Conservation (phyloP, 2,329 filamentous ascomycete genomes). For the Akanthomyces lecanii region DNA sequence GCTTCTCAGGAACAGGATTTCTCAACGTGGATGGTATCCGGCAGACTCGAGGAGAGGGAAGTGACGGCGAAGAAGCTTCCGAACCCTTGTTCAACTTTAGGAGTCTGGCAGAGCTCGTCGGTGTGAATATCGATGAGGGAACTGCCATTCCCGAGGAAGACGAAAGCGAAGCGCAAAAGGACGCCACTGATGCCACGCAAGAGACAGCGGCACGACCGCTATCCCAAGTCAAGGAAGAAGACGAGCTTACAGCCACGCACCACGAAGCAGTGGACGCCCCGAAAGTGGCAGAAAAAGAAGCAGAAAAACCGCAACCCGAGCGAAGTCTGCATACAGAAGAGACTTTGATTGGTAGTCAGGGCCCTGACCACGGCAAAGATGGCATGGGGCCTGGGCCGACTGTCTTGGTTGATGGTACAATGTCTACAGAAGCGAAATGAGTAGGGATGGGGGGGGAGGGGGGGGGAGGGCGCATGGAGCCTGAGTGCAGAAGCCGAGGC, state of each 20-base stretch:
- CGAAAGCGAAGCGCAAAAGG: neutral
- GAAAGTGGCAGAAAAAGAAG: neutral
- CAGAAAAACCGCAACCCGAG: constrained; percentile 8
- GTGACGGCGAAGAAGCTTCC: constrained; percentile 47
- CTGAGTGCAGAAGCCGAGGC: neutral
- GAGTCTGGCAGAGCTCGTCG: constrained; percentile 81
- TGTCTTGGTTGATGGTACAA: neutral
- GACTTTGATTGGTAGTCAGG: neutral
- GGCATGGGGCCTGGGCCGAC: neutral
- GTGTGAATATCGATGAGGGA: constrained; percentile 52
- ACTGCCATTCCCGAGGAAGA: constrained; percentile 29
- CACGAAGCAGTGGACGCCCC: constrained; percentile 19
- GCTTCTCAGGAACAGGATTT: constrained; percentile 38
- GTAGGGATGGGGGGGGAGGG: neutral
- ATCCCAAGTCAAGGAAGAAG: constrained; percentile 36
- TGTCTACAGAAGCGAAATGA: neutral
- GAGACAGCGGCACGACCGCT: constrained; percentile 27
- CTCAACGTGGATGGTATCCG: constrained; percentile 36
- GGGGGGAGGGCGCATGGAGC: too few species aligned
- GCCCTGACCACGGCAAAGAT: neutral
- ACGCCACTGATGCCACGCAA: constrained; percentile 21
- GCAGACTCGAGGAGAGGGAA: constrained; percentile 40
- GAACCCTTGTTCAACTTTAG: constrained; percentile 91
- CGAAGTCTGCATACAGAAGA: neutral
- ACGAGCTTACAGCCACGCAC: constrained; percentile 30